Evolutionary conservation across 2,329 filamentous ascomycete genomes (phyloP).

Genomic region (Trichoderma simmonsii): DNA sequence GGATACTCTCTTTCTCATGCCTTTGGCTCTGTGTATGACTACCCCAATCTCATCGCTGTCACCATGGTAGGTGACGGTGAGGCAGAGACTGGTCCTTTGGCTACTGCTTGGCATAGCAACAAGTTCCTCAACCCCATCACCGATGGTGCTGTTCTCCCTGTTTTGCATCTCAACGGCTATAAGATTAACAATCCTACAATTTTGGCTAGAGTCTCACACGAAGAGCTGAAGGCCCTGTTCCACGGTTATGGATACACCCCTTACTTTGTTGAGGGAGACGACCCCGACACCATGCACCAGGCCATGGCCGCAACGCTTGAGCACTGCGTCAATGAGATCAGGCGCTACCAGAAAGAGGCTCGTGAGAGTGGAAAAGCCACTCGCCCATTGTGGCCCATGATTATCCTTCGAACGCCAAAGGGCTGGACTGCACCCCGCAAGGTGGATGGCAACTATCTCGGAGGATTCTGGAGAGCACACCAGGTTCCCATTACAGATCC

Average conservation of each 20-base stretch:
- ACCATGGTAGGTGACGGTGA: slow-evolving; percentile 81
- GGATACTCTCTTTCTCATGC: slow-evolving; percentile 80
- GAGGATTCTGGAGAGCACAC: slow-evolving; percentile 76
- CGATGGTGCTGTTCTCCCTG: slow-evolving; percentile 73
- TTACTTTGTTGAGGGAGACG: slow-evolving; percentile 76
- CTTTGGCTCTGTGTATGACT: slow-evolving; percentile 72
- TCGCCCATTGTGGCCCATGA: slow-evolving; percentile 75
- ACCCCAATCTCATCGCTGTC: slow-evolving; percentile 70
- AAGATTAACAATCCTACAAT: slow-evolving; percentile 81
- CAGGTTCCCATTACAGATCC: slow-evolving; percentile 75
- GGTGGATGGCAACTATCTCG: slow-evolving; percentile 65
- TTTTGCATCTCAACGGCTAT: slow-evolving; percentile 78
- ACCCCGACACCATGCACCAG: slow-evolving; percentile 73
- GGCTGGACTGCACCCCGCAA: slow-evolving; percentile 76
- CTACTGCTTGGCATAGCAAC: slow-evolving; percentile 77
- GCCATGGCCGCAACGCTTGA: slow-evolving; percentile 77
- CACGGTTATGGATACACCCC: slow-evolving; percentile 74
- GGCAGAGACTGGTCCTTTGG: slow-evolving; percentile 75
- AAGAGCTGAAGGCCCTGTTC: slow-evolving; percentile 68
- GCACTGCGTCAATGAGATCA: slow-evolving; percentile 67
- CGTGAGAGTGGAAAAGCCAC: slow-evolving; percentile 67
- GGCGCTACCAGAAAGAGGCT: slow-evolving; percentile 65
- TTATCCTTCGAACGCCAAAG: slow-evolving; percentile 73
- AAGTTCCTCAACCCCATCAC: slow-evolving; percentile 79
- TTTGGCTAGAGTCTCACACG: slow-evolving; percentile 68